phyloP scores from a whole-genome alignment of 352 stramenopile genomes.

The Phytophthora fragariaefolia region DNA sequence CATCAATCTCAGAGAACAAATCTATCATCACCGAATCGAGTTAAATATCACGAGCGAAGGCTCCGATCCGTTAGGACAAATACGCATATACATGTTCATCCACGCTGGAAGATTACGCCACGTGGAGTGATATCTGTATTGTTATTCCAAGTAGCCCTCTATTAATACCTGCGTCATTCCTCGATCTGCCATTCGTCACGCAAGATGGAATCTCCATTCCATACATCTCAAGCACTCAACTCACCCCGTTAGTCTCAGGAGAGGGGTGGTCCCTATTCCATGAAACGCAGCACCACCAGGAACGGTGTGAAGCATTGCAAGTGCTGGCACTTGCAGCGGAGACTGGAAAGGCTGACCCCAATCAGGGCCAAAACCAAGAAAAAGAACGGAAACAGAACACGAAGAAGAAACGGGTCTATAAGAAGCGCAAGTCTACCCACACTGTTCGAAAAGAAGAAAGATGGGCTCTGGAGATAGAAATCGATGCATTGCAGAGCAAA shows the following conservation, averaged over 20 bases:
- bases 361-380: background rate
- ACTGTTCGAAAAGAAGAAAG: slow-evolving; percentile 45
- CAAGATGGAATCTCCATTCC: too few relatives aligned
- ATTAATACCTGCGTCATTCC: too few relatives aligned
- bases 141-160: too few relatives aligned
- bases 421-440: slow-evolving; percentile 47
- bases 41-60: too few relatives aligned
- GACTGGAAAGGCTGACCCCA: too few relatives aligned
- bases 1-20: background rate
- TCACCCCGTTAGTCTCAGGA: background rate
- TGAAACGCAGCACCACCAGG: background rate
- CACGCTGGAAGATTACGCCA: too few relatives aligned
- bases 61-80: too few relatives aligned
- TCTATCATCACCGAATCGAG: background rate
- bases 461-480: slow-evolving; percentile 22
- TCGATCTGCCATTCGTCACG: too few relatives aligned
- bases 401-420: slow-evolving; percentile 39
- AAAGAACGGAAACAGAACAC: too few relatives aligned
- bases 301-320: background rate
- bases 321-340: background rate
- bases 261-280: background rate
- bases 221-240: too few relatives aligned
- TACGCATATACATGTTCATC: too few relatives aligned
- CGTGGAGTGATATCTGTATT: too few relatives aligned
- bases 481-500: slow-evolving; percentile 18